Evolutionary conservation across 2,329 filamentous ascomycete species (phyloP), one percentile per base, ranked within the genome.

Genomic region (Verticillium dahliae): DNA sequence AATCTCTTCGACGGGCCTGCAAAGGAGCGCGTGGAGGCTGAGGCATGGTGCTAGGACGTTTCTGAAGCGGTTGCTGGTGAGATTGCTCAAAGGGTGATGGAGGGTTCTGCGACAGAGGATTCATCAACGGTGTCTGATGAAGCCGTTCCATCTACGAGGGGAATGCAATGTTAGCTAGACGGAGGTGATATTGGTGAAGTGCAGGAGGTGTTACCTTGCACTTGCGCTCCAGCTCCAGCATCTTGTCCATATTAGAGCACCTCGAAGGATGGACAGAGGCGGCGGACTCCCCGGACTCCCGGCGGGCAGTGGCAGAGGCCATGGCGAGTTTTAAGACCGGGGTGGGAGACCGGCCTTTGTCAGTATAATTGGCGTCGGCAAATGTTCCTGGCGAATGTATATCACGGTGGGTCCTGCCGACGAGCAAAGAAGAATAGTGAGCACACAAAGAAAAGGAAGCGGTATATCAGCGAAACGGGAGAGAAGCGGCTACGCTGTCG

Each of bases 151-250:
- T 62, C 64, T 66, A 39, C 10, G 18, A 60, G 57, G 31, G 56
- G 62, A 59, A 58, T 31, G 27, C 1, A 31, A 31, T 31, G 27
- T 31, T 31, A 31, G 27, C 27, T 5, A 31, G 27, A 31, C 27
- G 27, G 27, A 31, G 27, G 27, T 31, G 27, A 15, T 18, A 18
- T n/a, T 56, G 54, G 54, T 34, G 7, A 38, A n/a, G 34, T 15
- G 55, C 14, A 33, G 61, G 7, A 54, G n/a, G 15, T 69, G 77
- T 75, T 76, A 86, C 85, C 81, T 84, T 85, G 71, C 76, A 79
- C 69, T 77, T 78, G 69, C 81, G 83, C 69, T 87, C 85, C 59
- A 86, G 72, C 67, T 86, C 82, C 57, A 86, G 76, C 84, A 87
- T 86, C 62, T 76, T 78, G 70, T 85, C 78, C 65, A 86, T 79